Evolutionary conservation across 176 grass and related monocot species (phyloP), one percentile per base, ranked within the genome.

Genomic region (Aegilops speltoides): DNA sequence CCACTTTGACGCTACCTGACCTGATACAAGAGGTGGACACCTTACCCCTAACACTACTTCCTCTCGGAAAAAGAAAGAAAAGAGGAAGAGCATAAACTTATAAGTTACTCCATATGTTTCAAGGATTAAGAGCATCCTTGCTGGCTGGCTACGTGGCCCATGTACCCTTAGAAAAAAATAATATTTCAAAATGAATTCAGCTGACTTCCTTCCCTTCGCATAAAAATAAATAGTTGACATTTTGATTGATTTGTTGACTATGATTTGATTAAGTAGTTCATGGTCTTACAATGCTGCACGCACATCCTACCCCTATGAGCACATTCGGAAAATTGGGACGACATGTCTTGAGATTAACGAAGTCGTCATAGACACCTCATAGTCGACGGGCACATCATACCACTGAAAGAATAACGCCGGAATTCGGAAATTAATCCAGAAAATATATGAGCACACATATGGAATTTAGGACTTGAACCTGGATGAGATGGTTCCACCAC

Each of bases 141-240:
- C 54, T 57, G 54, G 54, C 54, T 57, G 54, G 3, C 7, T 57
- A 57, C 20, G 19, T 22, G 54, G 34, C 9, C 19, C 38, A 82
- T 78, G 84, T 68, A 77, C 4, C 77, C 25, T 68, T 48, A 57
- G 8, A 48, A 29, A 6, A 24, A 24, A 24, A 2, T 15, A 20
- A 5, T 65, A 36, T 77, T 74, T 74, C 33, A 83, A 64, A 79
- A 83, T 59, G 14, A 26, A 24, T 83, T 73, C 73, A 66, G 57
- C 56, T 87, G 80, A 79, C 59, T 73, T 43, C 54, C 34, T 41
- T 40, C 19, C 64, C 36, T 33, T 62, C 24, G 0, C 8, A 20
- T 83, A 59, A 31, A 86, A 67, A 60, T 17, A 90, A 79, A 75
- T 66, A 79, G 80, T 87, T 87, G 85, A 79, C 67, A 74, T 84